These are phyloP conservation scores for Chaetomium olivaceum DNA, from an alignment of 2,329 filamentous ascomycete genomes.

Conservation along the genomic window DNA sequence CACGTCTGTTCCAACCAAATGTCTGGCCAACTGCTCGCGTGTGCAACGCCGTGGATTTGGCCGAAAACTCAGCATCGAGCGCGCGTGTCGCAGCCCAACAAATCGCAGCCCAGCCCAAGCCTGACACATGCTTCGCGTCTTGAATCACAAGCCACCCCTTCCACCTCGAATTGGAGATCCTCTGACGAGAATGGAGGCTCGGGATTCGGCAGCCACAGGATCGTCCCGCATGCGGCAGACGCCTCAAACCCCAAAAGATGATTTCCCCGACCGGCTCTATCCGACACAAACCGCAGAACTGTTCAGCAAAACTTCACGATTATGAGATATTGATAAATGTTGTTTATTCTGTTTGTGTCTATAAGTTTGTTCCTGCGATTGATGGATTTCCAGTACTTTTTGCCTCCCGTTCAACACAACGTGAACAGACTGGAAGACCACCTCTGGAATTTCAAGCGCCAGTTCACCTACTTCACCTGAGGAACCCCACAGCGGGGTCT, in stretches of 20 bases:
- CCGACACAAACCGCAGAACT: background rate
- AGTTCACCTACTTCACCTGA: background rate
- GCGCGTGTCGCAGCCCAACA: background rate
- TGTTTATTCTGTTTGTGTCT: background rate
- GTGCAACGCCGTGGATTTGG: no score
- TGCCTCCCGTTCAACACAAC: no score
- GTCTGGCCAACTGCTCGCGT: no score
- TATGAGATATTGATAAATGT: background rate
- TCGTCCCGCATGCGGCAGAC: slow-evolving; percentile 7
- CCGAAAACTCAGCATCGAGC: no score
- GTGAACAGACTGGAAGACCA: no score
- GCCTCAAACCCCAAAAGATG: background rate
- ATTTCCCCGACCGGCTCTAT: background rate
- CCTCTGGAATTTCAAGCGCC: background rate
- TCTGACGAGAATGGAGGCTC: background rate
- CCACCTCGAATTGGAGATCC: background rate
- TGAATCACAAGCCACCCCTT: background rate
- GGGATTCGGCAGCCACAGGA: slow-evolving; percentile 12
- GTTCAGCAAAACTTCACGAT: background rate
- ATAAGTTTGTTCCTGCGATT: background rate
- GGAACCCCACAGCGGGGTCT: slow-evolving; percentile 3
- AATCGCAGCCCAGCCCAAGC: background rate
- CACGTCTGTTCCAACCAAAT: no score
- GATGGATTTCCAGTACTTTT: background rate
- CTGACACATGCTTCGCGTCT: background rate